Evolutionary conservation across 1,139 yeast species (phyloP).

Genomic region (Barnettozyma hawaiiensis): DNA sequence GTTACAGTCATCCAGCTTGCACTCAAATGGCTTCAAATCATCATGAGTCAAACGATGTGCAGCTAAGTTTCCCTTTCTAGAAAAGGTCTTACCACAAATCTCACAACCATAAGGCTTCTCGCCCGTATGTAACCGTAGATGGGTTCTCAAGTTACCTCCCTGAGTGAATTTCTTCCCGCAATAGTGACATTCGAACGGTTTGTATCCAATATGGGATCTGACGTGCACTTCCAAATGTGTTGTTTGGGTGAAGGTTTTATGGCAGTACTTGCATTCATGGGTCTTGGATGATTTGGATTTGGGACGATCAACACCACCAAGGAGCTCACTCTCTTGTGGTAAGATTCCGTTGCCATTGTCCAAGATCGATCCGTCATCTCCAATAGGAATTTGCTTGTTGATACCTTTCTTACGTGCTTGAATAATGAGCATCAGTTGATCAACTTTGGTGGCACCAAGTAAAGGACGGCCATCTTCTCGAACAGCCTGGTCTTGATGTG

Average conservation of each 20-base stretch:
- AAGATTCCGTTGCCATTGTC: conserved; percentile 35
- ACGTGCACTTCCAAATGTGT: conserved; percentile 78
- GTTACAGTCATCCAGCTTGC: conserved; percentile 76
- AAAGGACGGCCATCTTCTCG: conserved; percentile 60
- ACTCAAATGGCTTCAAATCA: conserved; percentile 70
- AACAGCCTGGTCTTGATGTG: conserved; percentile 42
- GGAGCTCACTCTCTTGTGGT: conserved; percentile 62
- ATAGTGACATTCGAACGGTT: conserved; percentile 73
- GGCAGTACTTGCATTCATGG: conserved; percentile 67
- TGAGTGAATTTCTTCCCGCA: conserved; percentile 85
- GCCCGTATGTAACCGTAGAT: conserved; percentile 83
- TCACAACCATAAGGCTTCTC: conserved; percentile 83
- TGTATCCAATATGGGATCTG: conserved; percentile 70
- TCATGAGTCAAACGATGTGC: conserved; percentile 83
- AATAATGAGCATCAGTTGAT: conserved; percentile 81
- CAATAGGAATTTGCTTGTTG: conserved; percentile 54
- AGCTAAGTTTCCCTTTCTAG: conserved; percentile 84
- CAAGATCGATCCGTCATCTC: conserved; percentile 49
- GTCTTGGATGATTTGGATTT: conserved; percentile 46
- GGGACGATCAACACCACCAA: conserved; percentile 80
- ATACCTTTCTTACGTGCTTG: conserved; percentile 81
- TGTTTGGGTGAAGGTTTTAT: conserved; percentile 63
- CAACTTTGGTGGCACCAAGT: conserved; percentile 83
- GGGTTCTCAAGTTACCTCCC: conserved; percentile 88
- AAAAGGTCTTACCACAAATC: conserved; percentile 65